A percentile compares a stretch with the other conserved stretches of the same genome.
These are phyloP conservation scores for Neurospora crassa DNA, from an alignment of 2,329 filamentous ascomycete genomes.

Conservation along the genomic window DNA sequence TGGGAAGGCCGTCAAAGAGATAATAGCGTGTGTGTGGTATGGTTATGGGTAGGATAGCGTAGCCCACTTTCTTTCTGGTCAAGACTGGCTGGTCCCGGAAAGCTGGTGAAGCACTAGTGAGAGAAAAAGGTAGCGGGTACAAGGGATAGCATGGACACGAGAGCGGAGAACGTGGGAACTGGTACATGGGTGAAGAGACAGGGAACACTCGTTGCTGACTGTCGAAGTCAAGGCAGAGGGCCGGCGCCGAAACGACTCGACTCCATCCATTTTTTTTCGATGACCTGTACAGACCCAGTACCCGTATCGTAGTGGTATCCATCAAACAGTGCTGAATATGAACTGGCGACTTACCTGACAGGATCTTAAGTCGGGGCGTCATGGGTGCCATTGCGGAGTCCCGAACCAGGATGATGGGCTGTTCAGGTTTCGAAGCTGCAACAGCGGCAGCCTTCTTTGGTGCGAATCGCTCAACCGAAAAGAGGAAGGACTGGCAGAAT, in stretches of 20 bases:
- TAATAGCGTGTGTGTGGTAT: constrained; percentile 2
- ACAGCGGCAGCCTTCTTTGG: constrained; percentile 17
- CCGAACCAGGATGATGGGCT: constrained; percentile 28
- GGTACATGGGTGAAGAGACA: background rate
- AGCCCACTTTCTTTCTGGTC: constrained; percentile 14
- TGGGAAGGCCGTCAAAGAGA: constrained; percentile 9
- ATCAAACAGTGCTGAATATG: constrained; percentile 17
- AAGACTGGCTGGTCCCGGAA: constrained; percentile 10
- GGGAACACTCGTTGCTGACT: background rate
- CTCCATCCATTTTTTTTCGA: background rate
- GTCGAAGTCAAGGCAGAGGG: background rate
- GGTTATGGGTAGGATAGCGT: background rate
- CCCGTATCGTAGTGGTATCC: constrained; percentile 14
- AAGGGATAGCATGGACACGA: constrained; percentile 8
- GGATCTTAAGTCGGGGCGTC: constrained; percentile 49
- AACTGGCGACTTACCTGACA: constrained; percentile 43
- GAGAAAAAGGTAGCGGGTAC: constrained; percentile 14
- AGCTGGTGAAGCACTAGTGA: constrained; percentile 15
- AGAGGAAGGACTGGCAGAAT: constrained; percentile 10
- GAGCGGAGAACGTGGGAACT: constrained; percentile 7
- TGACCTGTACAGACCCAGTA: constrained; percentile 10
- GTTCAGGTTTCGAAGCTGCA: constrained; percentile 22
- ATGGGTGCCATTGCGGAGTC: constrained; percentile 47
- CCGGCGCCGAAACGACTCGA: background rate
- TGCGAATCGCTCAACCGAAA: constrained; percentile 15